Evolutionary conservation across 345 rosid species (phyloP).

Genomic region (Hibiscus syriacus): DNA sequence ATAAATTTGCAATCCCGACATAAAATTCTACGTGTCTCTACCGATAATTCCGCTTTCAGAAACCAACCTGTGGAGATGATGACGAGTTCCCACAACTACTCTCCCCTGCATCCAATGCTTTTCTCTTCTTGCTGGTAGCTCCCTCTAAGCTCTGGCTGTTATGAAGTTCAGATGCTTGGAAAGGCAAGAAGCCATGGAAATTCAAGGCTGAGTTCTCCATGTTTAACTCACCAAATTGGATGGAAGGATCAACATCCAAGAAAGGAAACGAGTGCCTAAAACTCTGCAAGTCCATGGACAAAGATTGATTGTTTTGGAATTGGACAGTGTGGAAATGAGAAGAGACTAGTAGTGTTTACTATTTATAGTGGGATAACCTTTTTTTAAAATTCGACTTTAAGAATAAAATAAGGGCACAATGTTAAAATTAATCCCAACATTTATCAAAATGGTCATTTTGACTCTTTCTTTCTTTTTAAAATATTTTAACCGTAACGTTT

Average conservation of each 20-base stretch:
- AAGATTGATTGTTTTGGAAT: slow-evolving; percentile 16
- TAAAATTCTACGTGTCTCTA: slow-evolving; percentile 30
- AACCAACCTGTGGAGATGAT: slow-evolving; percentile 23
- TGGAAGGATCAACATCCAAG: slow-evolving; percentile 23
- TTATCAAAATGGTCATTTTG: too few species aligned
- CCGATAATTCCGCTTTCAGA: slow-evolving; percentile 19
- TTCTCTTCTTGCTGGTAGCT: slow-evolving; percentile 29
- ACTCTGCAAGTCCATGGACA: slow-evolving; percentile 25
- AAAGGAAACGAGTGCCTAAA: slow-evolving; percentile 24
- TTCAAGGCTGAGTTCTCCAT: slow-evolving; percentile 14
- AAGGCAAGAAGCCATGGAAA: slow-evolving; percentile 33
- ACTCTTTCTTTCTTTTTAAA: too few species aligned
- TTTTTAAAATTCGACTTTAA: neutral
- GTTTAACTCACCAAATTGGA: slow-evolving; percentile 31
- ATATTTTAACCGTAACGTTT: too few species aligned
- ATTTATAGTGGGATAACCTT: slow-evolving; percentile 21
- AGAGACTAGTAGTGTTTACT: neutral
- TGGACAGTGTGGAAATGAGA: slow-evolving; percentile 8
- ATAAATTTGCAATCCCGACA: neutral
- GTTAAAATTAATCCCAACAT: too few species aligned
- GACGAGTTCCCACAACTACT: slow-evolving; percentile 21
- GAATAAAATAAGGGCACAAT: neutral
- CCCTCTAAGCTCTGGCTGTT: slow-evolving; percentile 22
- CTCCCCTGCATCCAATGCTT: slow-evolving; percentile 26
- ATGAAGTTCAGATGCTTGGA: slow-evolving; percentile 22